These are phyloP conservation scores for Patellifolia procumbens DNA, from an alignment of 179 eudicot genomes.

Conservation along the genomic window DNA sequence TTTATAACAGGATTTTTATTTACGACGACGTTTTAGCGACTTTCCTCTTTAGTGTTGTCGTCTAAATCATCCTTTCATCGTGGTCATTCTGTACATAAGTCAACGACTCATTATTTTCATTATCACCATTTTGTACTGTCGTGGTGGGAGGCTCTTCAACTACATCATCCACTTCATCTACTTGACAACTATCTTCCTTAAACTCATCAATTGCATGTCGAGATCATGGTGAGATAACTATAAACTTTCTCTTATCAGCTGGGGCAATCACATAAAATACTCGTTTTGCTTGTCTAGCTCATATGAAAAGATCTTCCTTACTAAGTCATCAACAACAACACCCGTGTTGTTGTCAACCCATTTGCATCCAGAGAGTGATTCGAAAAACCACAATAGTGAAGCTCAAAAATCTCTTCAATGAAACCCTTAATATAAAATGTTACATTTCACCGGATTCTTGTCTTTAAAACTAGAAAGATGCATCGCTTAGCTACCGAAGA, in stretches of 20 bases:
- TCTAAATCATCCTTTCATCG: too few relatives aligned
- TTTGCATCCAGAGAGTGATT: background rate
- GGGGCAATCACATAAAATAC: too few relatives aligned
- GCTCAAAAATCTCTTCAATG: conserved; percentile 2
- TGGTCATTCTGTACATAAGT: too few relatives aligned
- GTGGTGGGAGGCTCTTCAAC: too few relatives aligned
- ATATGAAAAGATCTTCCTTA: background rate
- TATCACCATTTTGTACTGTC: too few relatives aligned
- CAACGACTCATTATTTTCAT: too few relatives aligned
- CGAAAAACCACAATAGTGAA: background rate
- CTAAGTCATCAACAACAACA: background rate
- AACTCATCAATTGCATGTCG: background rate
- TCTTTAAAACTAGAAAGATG: conserved; percentile 19
- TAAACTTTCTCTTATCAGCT: background rate
- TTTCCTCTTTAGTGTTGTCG: too few relatives aligned
- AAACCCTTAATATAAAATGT: conserved; percentile 11
- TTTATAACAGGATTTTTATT: too few relatives aligned
- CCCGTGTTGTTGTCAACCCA: background rate
- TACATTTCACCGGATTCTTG: background rate
- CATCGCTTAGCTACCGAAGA: background rate
- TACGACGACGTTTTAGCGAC: too few relatives aligned
- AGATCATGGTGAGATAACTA: background rate
- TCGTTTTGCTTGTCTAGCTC: background rate
- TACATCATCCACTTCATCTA: too few relatives aligned
- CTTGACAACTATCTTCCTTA: background rate